Conservation (phyloP, 2,329 filamentous ascomycete genomes). For the Aspergillus tubingensis region DNA sequence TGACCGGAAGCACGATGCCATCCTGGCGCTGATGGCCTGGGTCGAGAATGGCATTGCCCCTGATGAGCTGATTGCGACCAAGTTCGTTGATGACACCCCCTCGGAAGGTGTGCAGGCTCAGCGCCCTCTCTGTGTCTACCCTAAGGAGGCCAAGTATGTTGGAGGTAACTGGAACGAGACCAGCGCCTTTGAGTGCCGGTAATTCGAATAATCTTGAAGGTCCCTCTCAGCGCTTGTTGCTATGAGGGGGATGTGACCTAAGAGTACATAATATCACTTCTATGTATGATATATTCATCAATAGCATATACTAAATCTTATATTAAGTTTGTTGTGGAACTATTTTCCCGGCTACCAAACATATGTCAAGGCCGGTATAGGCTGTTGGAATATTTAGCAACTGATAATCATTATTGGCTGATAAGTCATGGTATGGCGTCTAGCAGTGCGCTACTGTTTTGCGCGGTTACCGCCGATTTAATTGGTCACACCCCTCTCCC, state of each 20-base stretch:
- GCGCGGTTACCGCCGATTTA: not conserved
- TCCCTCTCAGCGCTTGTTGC: not conserved
- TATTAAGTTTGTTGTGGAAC: too few species aligned
- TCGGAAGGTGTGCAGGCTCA: conserved; percentile 1
- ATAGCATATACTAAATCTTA: too few species aligned
- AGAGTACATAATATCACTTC: too few species aligned
- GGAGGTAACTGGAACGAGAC: conserved; percentile 5
- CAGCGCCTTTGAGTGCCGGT: not conserved
- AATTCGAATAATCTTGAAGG: not conserved
- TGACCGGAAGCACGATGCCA: conserved; percentile 17
- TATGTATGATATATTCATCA: too few species aligned
- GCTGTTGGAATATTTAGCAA: not conserved
- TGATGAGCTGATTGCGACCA: conserved; percentile 18
- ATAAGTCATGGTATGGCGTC: not conserved
- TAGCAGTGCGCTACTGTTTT: not conserved
- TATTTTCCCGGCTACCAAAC: not conserved
- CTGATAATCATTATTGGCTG: not conserved
- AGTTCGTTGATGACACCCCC: conserved; percentile 3
- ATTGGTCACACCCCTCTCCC: not conserved
- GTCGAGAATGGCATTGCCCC: conserved; percentile 20
- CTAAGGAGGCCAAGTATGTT: not conserved
- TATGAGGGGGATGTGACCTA: too few species aligned
- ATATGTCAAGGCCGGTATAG: not conserved
- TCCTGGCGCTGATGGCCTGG: conserved; percentile 23
- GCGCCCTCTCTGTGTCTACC: not conserved